Base-by-base conservation (phyloP, 768 basidiomycete species). In the Suillus subaureus region DNA sequence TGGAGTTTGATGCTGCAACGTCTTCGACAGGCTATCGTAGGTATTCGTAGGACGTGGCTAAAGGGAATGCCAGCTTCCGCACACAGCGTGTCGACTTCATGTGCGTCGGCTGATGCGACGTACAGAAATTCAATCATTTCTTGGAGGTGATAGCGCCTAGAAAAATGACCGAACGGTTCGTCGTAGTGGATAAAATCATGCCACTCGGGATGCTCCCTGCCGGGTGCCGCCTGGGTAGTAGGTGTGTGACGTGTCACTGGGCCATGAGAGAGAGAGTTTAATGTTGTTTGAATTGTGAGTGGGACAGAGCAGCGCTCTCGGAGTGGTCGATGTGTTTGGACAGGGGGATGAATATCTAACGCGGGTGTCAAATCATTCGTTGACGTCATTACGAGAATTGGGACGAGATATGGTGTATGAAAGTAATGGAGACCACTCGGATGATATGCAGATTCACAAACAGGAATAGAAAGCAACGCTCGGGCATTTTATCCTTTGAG, bases 41-140 rank as follows among this genome's bases (percentile, higher is more conserved):
- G n/a, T 51, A 75, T 28, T 35, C 62, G 67, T 39, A 75, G 45
- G 62, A 75, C 42, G 54, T 74, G 74, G 33, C 61, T 73, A 51
- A 75, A 71, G 0, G 57, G 52, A 26, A 62, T 28, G 57, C 61
- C 35, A 35, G 67, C 68, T 15, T 60, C 60, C 11, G 67, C 67
- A 39, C 64, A 68, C n/a, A 71, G 60, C 13, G 47, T 35, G 15
- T 42, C 26, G 4, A 69, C 11, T 18, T 72, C 61, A 26, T 69
- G 67, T 28, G 66, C 23, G 58, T 74, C 67, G 4, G 60, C 65
- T 23, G 70, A n/a, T 7, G 73, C 71, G 45, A 76, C 67, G 51
- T 64, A 76, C 16, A 73, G 21, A 4, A 66, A 65, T 0, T 45
- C 33, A 12, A 65, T 23, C 39, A 74, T 28, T 35, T 68, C 61